Evolutionary conservation across 1,284 basidiomycete species (phyloP), one percentile per base, ranked within the genome.

Genomic region (Cutaneotrichosporon sp.): DNA sequence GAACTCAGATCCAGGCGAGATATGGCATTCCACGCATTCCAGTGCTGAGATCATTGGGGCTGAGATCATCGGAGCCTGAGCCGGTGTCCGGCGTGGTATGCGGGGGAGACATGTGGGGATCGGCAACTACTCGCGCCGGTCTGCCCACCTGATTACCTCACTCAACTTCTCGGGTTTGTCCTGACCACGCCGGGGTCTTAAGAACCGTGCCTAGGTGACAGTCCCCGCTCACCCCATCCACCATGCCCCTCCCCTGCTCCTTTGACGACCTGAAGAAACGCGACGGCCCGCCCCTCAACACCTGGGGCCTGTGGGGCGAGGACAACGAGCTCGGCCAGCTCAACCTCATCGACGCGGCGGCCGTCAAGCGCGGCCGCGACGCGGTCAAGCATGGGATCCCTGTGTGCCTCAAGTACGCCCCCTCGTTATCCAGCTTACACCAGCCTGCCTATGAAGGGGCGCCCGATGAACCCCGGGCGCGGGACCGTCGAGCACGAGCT

Each of bases 301-400:
- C 74, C 4, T 74, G 74, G 74, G 72, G 70, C 4, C 60, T 69
- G 22, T 70, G 67, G 47, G 73, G 71, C 18, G 45, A 51, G 7
- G 62, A 69, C 45, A 70, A 75, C 54, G 67, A 75, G 59, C 65
- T 69, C 10, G 72, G 74, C 33, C 46, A 67, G 22, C 60, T 75
- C 45, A 74, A 74, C 58, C 53, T 72, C 58, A 71, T 75, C 56
- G 69, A 68, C 4, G 60, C 69, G 10, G 69, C 70, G 43, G 52
- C 62, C 5, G 63, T 74, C 56, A 66, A 68, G 56, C 58, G 65
- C 29, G 73, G 70, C 9, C 54, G 53, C 42, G 62, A 69, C 24
- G 63, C 62, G 5, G 66, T 73, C 54, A 65, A 62, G 46, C 61
- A 71, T 20, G 74, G 74, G 3, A 43, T 72, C 3, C 62, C 56